These are phyloP conservation scores for Blastocystis sp. DNA, from an alignment of 352 stramenopile genomes.

Conservation along the genomic window DNA sequence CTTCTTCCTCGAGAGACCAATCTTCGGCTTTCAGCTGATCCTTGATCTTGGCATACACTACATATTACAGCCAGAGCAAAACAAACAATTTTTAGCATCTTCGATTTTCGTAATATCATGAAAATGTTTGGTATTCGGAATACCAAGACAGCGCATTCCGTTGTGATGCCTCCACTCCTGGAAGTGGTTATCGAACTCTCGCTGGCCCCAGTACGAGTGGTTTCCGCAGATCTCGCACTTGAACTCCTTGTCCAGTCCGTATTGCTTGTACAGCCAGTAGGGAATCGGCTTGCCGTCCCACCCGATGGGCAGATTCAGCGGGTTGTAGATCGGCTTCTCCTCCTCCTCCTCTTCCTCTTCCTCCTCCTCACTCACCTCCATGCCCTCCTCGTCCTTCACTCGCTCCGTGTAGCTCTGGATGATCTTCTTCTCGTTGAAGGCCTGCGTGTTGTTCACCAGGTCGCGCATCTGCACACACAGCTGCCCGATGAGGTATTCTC, in stretches of 20 bases:
- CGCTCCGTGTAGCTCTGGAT: conserved; percentile 77
- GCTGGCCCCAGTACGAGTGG: conserved; percentile 90
- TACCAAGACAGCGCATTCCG: conserved; percentile 94
- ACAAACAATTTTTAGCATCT: conserved; percentile 77
- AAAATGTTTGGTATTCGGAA: conserved; percentile 99
- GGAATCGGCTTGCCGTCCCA: conserved; percentile 98
- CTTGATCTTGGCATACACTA: conserved; percentile 91
- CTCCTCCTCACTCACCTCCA: conserved; percentile 68
- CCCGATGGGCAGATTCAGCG: conserved; percentile 91
- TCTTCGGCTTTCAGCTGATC: conserved; percentile 82
- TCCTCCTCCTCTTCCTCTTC: conserved; percentile 78
- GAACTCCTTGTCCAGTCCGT: conserved; percentile 94
- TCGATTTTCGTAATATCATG: conserved; percentile 96
- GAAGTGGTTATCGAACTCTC: conserved; percentile 94
- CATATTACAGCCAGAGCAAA: conserved; percentile 66
- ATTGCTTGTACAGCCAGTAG: conserved; percentile 99
- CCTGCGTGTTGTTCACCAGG: conserved; percentile 74
- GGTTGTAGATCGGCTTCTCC: conserved; percentile 95
- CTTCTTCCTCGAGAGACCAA: conserved; percentile 89
- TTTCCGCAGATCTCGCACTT: conserved; percentile 99
- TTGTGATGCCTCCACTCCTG: conserved; percentile 93
- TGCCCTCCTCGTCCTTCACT: conserved; percentile 72
- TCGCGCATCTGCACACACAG: conserved; percentile 66
- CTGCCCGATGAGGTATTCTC: conserved; percentile 38
- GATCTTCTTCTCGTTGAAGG: conserved; percentile 81